phyloP scores from a whole-genome alignment of 495 filamentous ascomycete genomes.

The Xylaria intraflava region DNA sequence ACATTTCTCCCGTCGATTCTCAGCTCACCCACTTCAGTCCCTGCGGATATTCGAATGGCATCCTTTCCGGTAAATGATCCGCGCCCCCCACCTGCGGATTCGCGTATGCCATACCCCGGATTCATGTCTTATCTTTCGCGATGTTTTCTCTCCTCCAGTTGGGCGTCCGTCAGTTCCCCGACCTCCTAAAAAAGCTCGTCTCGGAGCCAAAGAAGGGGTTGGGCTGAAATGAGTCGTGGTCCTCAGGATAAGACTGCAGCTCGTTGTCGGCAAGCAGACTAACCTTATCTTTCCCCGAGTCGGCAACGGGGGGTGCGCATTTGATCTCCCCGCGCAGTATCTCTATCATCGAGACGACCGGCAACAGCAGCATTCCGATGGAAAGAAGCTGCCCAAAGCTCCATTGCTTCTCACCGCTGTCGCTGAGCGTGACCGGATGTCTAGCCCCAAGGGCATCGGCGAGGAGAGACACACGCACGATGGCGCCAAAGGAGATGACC shows the following conservation, averaged over 20 bases:
- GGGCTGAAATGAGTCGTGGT: slow-evolving; percentile 26
- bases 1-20: too few species aligned
- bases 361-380: slow-evolving; percentile 47
- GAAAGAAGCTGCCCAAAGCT: slow-evolving; percentile 52
- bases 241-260: slow-evolving; percentile 7
- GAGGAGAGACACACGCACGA: slow-evolving; percentile 42
- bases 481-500: slow-evolving; percentile 45
- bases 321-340: slow-evolving; percentile 47
- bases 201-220: slow-evolving; percentile 27
- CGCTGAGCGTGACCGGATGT: slow-evolving; percentile 34
- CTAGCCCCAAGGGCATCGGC: slow-evolving; percentile 45
- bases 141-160: too few species aligned
- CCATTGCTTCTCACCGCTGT: slow-evolving; percentile 48
- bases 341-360: slow-evolving; percentile 48
- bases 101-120: too few species aligned
- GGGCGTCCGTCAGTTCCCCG: neutral
- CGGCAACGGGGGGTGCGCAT: slow-evolving; percentile 33
- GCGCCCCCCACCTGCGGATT: too few species aligned
- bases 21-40: too few species aligned
- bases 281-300: slow-evolving; percentile 17
- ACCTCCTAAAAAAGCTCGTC: slow-evolving; percentile 25
- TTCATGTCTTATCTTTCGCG: too few species aligned
- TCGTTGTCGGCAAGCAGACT: slow-evolving; percentile 16
- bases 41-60: too few species aligned
- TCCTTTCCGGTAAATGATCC: too few species aligned